Evolutionary conservation across 2,329 filamentous ascomycete genomes (phyloP).

Genomic region (Aureobasidium zeae): DNA sequence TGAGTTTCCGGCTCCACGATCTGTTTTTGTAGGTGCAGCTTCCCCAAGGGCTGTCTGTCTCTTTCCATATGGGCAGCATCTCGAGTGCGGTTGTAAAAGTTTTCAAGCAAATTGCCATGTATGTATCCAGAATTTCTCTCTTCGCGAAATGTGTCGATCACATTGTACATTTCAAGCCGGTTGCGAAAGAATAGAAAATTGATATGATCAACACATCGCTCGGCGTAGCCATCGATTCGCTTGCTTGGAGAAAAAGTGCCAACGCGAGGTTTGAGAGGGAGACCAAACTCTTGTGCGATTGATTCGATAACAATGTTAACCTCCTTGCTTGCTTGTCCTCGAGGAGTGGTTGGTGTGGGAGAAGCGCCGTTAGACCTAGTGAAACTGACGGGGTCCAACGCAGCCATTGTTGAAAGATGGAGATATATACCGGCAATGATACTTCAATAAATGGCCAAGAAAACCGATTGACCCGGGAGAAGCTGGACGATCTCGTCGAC

Average conservation of each 20-base stretch:
- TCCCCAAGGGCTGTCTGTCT: background rate
- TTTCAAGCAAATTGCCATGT: background rate
- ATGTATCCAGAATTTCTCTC: background rate
- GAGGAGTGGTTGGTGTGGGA: constrained; percentile 12
- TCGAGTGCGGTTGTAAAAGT: background rate
- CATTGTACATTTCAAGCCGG: constrained; percentile 10
- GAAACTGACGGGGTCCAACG: background rate
- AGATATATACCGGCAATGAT: background rate
- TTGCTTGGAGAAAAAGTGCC: constrained; percentile 13
- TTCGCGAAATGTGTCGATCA: constrained; percentile 12
- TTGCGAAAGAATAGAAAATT: constrained; percentile 17
- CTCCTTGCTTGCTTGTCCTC: constrained; percentile 15
- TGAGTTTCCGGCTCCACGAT: no score
- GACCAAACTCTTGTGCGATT: constrained; percentile 1
- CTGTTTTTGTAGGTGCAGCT: background rate
- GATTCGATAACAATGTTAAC: constrained; percentile 14
- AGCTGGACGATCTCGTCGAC: no score
- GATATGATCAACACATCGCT: constrained; percentile 14
- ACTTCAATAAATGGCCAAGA: background rate
- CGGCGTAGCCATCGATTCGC: background rate
- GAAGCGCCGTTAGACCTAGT: constrained; percentile 6
- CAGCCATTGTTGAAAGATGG: background rate
- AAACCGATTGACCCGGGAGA: no score
- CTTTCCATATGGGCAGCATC: constrained; percentile 10
- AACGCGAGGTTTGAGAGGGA: constrained; percentile 9